Conservation (phyloP, 2,329 filamentous ascomycete genomes). For the Trichoderma koningiopsis region DNA sequence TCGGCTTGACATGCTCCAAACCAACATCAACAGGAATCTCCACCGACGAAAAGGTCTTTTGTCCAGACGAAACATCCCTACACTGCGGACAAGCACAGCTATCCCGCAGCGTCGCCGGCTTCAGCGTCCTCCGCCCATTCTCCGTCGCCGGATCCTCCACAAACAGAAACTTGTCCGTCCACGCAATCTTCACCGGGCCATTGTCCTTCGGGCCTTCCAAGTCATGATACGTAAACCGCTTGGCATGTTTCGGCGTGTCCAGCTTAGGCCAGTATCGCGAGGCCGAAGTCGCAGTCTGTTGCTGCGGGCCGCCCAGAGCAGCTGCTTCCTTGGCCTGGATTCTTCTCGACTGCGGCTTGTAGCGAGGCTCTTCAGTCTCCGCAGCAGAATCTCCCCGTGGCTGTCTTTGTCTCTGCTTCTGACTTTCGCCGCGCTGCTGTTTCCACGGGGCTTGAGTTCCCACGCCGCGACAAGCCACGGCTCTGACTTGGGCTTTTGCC, state of each 20-base stretch:
- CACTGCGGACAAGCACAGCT: constrained; percentile 56
- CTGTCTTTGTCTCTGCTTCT: not conserved
- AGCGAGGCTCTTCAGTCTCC: not conserved
- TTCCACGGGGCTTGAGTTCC: not conserved
- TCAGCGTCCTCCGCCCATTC: constrained; percentile 32
- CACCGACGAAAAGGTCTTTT: constrained; percentile 54
- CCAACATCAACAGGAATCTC: constrained; percentile 43
- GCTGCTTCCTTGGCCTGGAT: not conserved
- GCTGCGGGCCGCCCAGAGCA: not conserved
- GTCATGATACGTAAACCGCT: constrained; percentile 24
- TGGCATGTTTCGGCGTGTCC: constrained; percentile 26
- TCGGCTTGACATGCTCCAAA: constrained; percentile 37
- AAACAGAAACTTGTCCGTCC: constrained; percentile 34
- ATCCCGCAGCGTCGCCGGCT: constrained; percentile 51
- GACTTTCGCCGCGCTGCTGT: not conserved
- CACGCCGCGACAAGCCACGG: not conserved
- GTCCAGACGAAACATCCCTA: constrained; percentile 59
- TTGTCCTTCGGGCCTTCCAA: not conserved
- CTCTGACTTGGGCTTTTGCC: not conserved
- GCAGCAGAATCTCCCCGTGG: not conserved
- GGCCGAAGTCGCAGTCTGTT: constrained; percentile 17
- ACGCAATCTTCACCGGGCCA: constrained; percentile 33
- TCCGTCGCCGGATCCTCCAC: constrained; percentile 33
- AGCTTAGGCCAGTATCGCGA: constrained; percentile 27
- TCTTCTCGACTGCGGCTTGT: not conserved